Percentiles rank a stretch among this genome's conserved stretches.
Evolutionary conservation across 2,329 filamentous ascomycete species (phyloP).

Genomic region (Chaetomiaceae sp.): DNA sequence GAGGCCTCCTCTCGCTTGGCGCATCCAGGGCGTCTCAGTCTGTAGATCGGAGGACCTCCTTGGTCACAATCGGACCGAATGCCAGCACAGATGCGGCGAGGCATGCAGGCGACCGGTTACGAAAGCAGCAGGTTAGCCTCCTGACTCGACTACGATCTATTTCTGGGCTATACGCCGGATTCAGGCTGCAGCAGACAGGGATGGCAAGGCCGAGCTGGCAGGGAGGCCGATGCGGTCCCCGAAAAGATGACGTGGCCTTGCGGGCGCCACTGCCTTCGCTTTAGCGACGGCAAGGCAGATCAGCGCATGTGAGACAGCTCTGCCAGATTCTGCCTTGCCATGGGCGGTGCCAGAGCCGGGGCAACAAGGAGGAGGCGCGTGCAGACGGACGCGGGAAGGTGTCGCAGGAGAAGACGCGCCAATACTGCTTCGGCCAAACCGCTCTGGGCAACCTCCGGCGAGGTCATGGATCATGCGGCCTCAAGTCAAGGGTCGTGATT

Average conservation of each 20-base stretch:
- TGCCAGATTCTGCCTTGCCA: conserved; percentile 15
- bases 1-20: conserved; percentile 2
- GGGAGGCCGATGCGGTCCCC: conserved; percentile 7
- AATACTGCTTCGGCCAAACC: conserved; percentile 15
- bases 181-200: background rate
- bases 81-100: conserved; percentile 9
- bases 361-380: conserved; percentile 2
- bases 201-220: conserved; percentile 3
- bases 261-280: conserved; percentile 7
- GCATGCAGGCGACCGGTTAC: conserved; percentile 6
- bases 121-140: conserved; percentile 3
- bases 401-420: conserved; percentile 11
- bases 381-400: conserved; percentile 8
- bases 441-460: conserved; percentile 14
- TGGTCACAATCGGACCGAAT: conserved; percentile 17
- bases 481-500: conserved; percentile 15
- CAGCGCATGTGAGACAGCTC: conserved; percentile 10
- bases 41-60: conserved; percentile 9
- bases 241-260: conserved; percentile 14
- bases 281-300: conserved; percentile 12
- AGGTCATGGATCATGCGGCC: conserved; percentile 8
- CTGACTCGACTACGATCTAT: conserved; percentile 7
- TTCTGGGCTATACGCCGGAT: conserved; percentile 5
- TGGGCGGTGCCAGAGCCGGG: conserved; percentile 6
- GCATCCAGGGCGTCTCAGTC: conserved; percentile 4